phyloP scores from a whole-genome alignment of 73 alveolate species.

The Loxodes magnus region DNA sequence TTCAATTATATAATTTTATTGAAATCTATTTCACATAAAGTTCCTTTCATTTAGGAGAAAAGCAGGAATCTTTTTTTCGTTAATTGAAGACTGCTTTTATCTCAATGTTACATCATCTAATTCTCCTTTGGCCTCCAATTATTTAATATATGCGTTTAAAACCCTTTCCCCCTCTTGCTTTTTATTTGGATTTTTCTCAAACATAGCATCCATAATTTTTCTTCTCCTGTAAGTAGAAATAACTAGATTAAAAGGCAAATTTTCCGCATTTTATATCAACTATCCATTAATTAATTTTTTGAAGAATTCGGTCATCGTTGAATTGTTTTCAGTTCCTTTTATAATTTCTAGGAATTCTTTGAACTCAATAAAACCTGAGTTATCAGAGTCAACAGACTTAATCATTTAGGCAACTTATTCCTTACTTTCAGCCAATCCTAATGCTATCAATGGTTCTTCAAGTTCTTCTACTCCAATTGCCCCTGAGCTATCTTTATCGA shows the following conservation, averaged over 20 bases:
- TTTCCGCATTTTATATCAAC: conserved; percentile 19
- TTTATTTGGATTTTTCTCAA: not conserved
- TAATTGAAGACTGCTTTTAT: too few relatives aligned
- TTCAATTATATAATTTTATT: too few relatives aligned
- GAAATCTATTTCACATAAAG: too few relatives aligned
- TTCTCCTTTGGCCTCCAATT: too few relatives aligned
- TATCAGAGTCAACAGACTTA: conserved; percentile 74
- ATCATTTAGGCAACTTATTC: conserved; percentile 78
- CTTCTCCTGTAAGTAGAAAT: conserved; percentile 41
- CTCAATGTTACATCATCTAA: too few relatives aligned
- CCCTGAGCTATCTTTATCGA: conserved; percentile 75
- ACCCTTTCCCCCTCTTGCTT: conserved; percentile 13
- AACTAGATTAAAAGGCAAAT: conserved; percentile 34
- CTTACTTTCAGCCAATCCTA: conserved; percentile 85
- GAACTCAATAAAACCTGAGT: conserved; percentile 73
- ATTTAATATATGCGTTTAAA: not conserved
- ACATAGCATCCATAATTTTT: conserved; percentile 18
- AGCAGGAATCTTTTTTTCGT: too few relatives aligned
- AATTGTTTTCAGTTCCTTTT: conserved; percentile 48
- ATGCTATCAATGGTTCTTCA: conserved; percentile 85
- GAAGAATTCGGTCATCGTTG: conserved; percentile 62
- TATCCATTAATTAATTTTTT: conserved; percentile 36
- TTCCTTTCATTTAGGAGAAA: too few relatives aligned
- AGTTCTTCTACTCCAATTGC: conserved; percentile 79
- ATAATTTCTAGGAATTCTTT: conserved; percentile 73